A percentile compares a stretch with the other conserved stretches of the same genome.
Conservation (phyloP, 164 flowering plant species). For the Aristolochia fimbriata region DNA sequence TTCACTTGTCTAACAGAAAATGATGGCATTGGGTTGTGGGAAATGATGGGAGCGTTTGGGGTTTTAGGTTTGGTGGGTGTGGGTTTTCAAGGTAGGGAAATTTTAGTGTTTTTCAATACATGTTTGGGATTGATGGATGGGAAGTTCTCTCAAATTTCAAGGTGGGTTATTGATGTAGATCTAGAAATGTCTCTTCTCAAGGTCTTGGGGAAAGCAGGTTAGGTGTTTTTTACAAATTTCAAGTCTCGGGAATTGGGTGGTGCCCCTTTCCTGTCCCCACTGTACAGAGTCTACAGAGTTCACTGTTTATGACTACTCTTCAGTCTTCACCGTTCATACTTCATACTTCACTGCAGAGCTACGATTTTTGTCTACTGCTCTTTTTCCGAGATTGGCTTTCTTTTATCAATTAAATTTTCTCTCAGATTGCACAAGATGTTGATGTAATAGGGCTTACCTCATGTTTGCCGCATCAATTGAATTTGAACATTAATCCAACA, state of each 20-base stretch:
- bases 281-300: too few species aligned
- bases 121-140: conserved; percentile 57
- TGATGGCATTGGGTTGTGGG: conserved; percentile 60
- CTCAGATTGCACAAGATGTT: too few species aligned
- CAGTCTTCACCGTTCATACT: too few species aligned
- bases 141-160: conserved; percentile 36
- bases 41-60: conserved; percentile 26
- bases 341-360: too few species aligned
- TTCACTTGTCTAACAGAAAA: conserved; percentile 45
- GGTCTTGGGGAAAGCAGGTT: conserved; percentile 28
- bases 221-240: neutral
- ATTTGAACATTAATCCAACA: too few species aligned
- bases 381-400: too few species aligned
- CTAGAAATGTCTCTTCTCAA: conserved; percentile 54
- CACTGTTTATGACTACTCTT: too few species aligned
- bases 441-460: too few species aligned
- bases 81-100: conserved; percentile 5
- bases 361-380: too few species aligned
- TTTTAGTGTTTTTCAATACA: neutral
- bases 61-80: conserved; percentile 6
- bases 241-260: conserved; percentile 38
- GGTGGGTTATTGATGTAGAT: conserved; percentile 43
- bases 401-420: too few species aligned
- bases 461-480: too few species aligned
- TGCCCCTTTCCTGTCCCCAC: too few species aligned